Conservation (phyloP, 1,284 basidiomycete species). For the Ceratobasidium sp. region DNA sequence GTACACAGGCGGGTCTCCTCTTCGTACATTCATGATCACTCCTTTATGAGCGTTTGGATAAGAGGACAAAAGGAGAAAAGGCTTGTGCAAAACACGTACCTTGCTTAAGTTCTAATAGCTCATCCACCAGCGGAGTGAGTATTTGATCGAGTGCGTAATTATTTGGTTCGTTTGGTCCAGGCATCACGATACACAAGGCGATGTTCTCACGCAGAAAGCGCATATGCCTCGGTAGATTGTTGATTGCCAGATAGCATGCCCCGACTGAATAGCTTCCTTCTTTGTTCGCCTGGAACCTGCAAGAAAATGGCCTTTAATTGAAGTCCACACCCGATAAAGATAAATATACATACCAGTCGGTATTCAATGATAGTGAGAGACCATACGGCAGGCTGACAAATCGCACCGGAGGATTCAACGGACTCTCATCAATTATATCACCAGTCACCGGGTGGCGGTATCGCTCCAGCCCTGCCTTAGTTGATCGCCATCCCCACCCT, state of each 20-base stretch:
- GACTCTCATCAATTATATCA: no score
- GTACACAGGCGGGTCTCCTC: not conserved
- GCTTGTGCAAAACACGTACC: slow-evolving; percentile 9
- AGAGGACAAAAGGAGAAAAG: not conserved
- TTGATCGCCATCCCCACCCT: no score
- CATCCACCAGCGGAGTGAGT: no score
- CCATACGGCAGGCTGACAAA: slow-evolving; percentile 2
- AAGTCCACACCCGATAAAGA: not conserved
- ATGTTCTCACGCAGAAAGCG: no score
- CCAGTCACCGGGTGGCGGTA: no score
- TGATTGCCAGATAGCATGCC: slow-evolving; percentile 6
- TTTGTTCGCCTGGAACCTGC: slow-evolving; percentile 22
- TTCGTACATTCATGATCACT: not conserved
- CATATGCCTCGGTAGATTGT: slow-evolving; percentile 20
- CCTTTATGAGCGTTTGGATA: not conserved
- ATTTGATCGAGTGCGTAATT: no score
- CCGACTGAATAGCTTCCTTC: slow-evolving; percentile 8
- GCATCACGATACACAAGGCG: no score
- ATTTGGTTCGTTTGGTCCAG: no score
- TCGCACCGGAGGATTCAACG: not conserved
- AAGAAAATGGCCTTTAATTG: not conserved
- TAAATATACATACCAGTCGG: not conserved
- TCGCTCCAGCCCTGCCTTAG: no score
- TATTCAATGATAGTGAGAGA: slow-evolving; percentile 7
- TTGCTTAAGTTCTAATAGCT: slow-evolving; percentile 5